Conservation (phyloP, 371 early-diverging fungal genomes). For the Actinomortierella wolfii region DNA sequence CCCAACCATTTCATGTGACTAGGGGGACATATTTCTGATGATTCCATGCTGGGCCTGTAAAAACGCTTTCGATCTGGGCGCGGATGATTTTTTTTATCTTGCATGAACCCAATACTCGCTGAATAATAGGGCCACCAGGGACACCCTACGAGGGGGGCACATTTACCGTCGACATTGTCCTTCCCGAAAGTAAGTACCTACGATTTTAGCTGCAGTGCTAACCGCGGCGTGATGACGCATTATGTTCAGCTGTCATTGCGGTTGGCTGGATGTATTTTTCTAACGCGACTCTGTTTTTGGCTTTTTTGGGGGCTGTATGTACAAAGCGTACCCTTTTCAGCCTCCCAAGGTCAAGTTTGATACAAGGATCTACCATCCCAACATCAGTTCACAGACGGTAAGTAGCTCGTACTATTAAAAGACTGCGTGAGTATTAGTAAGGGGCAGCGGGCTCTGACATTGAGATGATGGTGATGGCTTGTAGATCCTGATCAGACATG, state of each 20-base stretch:
- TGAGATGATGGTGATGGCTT: too few species aligned
- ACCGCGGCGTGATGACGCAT: neutral
- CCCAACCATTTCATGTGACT: too few species aligned
- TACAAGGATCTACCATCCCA: slow-evolving; percentile 57
- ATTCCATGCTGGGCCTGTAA: too few species aligned
- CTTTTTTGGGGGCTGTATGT: neutral
- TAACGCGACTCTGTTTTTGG: neutral
- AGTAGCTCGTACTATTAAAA: slow-evolving; percentile 5
- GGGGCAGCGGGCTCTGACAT: too few species aligned
- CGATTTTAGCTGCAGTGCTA: neutral
- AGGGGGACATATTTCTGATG: too few species aligned
- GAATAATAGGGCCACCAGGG: slow-evolving; percentile 31
- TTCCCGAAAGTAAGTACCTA: slow-evolving; percentile 26
- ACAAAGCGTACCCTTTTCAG: slow-evolving; percentile 53
- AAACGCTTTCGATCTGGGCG: too few species aligned
- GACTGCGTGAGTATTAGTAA: too few species aligned
- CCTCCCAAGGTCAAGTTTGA: slow-evolving; percentile 59
- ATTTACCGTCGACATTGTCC: slow-evolving; percentile 49
- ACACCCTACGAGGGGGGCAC: slow-evolving; percentile 49
- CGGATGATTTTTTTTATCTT: too few species aligned
- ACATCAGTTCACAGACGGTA: slow-evolving; percentile 62
- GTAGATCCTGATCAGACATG: too few species aligned
- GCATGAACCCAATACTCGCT: neutral
- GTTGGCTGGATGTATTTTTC: neutral
- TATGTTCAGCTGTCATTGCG: neutral